Percentiles rank a stretch among this genome's conserved stretches.
These are phyloP conservation scores for Mortierella sp. DNA, from an alignment of 371 early-diverging fungal genomes.

Conservation along the genomic window DNA sequence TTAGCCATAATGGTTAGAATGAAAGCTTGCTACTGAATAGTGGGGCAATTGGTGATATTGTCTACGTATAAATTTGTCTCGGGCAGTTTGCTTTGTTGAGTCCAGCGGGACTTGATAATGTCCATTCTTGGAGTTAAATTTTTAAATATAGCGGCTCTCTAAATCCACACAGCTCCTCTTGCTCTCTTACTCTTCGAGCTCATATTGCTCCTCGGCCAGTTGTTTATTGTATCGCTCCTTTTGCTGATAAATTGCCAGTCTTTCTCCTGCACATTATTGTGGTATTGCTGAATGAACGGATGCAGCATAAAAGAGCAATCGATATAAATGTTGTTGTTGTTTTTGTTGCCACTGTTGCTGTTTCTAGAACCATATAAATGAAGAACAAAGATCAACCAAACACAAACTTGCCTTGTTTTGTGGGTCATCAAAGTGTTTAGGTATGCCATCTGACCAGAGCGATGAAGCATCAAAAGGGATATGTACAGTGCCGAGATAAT, in stretches of 20 bases:
- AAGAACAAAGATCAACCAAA: too few species aligned
- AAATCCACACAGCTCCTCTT: not conserved
- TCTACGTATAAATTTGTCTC: not conserved
- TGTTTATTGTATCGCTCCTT: not conserved
- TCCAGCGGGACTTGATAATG: not conserved
- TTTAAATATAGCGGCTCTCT: slow-evolving; percentile 9
- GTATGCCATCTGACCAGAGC: slow-evolving; percentile 39
- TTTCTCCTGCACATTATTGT: slow-evolving; percentile 6
- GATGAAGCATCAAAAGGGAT: slow-evolving; percentile 42
- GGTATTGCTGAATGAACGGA: not conserved
- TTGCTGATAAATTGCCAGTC: not conserved
- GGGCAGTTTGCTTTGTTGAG: not conserved
- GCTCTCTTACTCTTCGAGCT: slow-evolving; percentile 1
- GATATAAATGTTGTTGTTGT: too few species aligned
- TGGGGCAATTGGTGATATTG: not conserved
- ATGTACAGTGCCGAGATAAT: slow-evolving; percentile 46
- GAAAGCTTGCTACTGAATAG: not conserved
- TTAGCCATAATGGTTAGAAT: not conserved
- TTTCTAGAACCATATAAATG: not conserved
- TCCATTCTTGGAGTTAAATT: not conserved
- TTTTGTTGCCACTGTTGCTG: not conserved
- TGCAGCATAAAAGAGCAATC: not conserved
- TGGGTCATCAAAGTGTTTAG: slow-evolving; percentile 64
- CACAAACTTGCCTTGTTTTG: slow-evolving; percentile 58
- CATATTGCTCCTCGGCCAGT: slow-evolving; percentile 1